Conservation (phyloP, 164 flowering plant genomes). For the Aristolochia contorta region DNA sequence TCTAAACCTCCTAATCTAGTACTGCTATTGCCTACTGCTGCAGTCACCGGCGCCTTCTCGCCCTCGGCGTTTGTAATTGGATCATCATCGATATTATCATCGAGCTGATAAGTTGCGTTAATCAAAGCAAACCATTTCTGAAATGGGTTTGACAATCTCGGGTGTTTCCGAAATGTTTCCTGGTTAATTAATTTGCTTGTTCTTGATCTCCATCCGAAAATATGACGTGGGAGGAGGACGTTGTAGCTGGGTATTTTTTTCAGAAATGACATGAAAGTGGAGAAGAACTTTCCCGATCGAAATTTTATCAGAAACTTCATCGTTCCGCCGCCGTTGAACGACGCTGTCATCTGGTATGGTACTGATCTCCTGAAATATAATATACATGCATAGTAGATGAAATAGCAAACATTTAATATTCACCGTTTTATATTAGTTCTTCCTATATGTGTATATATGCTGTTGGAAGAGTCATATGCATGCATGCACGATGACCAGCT, state of each 20-base stretch:
- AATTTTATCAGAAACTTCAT: constrained; percentile 25
- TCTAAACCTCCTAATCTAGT: too few species aligned
- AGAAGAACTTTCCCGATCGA: constrained; percentile 12
- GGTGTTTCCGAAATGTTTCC: not conserved
- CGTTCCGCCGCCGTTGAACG: constrained; percentile 10
- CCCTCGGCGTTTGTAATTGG: not conserved
- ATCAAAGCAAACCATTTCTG: constrained; percentile 1
- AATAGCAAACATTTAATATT: too few species aligned
- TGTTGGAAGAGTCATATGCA: too few species aligned
- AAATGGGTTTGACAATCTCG: constrained; percentile 2
- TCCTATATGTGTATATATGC: too few species aligned
- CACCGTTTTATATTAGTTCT: too few species aligned
- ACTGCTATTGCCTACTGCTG: too few species aligned
- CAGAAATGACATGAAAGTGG: constrained; percentile 9
- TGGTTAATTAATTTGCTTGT: not conserved
- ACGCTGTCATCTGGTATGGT: not conserved
- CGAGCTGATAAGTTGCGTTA: not conserved
- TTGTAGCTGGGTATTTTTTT: not conserved
- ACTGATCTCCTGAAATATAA: not conserved
- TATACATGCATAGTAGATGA: too few species aligned
- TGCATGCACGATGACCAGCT: too few species aligned
- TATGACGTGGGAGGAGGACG: not conserved
- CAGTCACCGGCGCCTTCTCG: not conserved
- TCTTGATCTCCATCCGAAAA: not conserved
- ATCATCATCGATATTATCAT: too few species aligned